Conservation (phyloP, 2,329 filamentous ascomycete genomes). For the Alternaria tenuissima region DNA sequence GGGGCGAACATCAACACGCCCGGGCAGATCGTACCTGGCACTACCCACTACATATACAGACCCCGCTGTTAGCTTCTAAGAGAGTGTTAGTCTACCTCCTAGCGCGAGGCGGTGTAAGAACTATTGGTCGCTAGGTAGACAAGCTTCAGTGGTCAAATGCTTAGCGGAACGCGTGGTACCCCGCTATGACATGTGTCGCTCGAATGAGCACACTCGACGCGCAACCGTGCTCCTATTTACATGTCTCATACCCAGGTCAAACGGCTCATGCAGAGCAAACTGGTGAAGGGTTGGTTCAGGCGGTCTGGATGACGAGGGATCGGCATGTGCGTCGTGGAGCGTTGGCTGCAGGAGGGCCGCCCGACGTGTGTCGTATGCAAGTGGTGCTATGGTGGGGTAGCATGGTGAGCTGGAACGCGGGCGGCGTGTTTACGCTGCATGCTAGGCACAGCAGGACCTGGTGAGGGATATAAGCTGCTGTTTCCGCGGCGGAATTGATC, state of each 20-base stretch:
- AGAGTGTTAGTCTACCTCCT: neutral
- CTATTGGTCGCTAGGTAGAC: slow-evolving; percentile 10
- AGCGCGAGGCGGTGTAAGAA: slow-evolving; percentile 16
- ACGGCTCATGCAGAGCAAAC: slow-evolving; percentile 1
- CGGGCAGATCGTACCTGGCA: slow-evolving; percentile 11
- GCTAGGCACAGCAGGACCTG: neutral
- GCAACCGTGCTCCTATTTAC: neutral
- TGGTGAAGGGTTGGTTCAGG: neutral
- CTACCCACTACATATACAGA: neutral
- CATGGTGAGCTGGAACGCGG: slow-evolving; percentile 13
- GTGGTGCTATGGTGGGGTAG: slow-evolving; percentile 24
- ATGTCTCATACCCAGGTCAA: neutral
- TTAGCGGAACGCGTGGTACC: slow-evolving; percentile 22
- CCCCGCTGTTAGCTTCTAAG: slow-evolving; percentile 5
- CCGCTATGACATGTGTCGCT: slow-evolving; percentile 18
- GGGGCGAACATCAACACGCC: neutral
- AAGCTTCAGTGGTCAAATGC: slow-evolving; percentile 31
- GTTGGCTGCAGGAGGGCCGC: slow-evolving; percentile 10
- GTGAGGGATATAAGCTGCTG: slow-evolving; percentile 21
- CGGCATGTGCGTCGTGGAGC: slow-evolving; percentile 8
- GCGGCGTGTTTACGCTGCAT: slow-evolving; percentile 5
- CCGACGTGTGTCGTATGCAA: slow-evolving; percentile 11
- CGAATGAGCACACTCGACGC: slow-evolving; percentile 15
- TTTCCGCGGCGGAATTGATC: neutral
- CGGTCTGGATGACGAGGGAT: slow-evolving; percentile 3